Percentiles rank a stretch among this genome's conserved stretches.
Conservation (phyloP, 2,329 filamentous ascomycete species). For the Claviceps cyperi region DNA sequence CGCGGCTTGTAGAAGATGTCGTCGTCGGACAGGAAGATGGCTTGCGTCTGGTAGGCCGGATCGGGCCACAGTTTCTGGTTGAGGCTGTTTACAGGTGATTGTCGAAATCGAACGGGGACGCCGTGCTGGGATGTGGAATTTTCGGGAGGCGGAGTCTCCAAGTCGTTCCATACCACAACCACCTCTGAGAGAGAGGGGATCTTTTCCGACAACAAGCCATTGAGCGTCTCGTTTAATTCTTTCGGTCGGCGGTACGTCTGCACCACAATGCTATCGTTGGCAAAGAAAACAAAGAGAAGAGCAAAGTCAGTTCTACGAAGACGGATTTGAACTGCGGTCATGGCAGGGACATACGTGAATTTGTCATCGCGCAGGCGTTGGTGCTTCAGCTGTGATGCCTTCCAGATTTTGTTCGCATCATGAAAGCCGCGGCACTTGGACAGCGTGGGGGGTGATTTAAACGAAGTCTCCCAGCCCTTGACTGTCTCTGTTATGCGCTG, state of each 20-base stretch:
- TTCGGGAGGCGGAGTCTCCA: slow-evolving; percentile 14
- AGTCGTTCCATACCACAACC: slow-evolving; percentile 24
- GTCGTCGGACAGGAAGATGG: slow-evolving; percentile 25
- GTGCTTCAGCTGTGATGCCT: slow-evolving; percentile 12
- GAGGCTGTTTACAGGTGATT: slow-evolving; percentile 19
- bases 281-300: not conserved
- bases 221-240: slow-evolving; percentile 19
- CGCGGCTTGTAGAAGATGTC: slow-evolving; percentile 24
- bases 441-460: not conserved
- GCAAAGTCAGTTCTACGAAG: not conserved
- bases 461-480: not conserved
- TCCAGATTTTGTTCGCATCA: slow-evolving; percentile 9
- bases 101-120: slow-evolving; percentile 20
- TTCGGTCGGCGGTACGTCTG: slow-evolving; percentile 23
- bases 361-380: slow-evolving; percentile 14
- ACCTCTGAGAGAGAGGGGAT: slow-evolving; percentile 24
- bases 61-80: slow-evolving; percentile 25
- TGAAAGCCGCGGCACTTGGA: slow-evolving; percentile 1
- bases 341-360: slow-evolving; percentile 15
- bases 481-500: not conserved
- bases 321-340: too few relatives aligned
- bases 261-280: slow-evolving; percentile 19
- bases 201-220: slow-evolving; percentile 12
- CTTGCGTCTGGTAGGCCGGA: slow-evolving; percentile 21
- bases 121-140: slow-evolving; percentile 16